These are phyloP conservation scores for Crithidia bombi DNA, from an alignment of 208 protist species.

Conservation along the genomic window DNA sequence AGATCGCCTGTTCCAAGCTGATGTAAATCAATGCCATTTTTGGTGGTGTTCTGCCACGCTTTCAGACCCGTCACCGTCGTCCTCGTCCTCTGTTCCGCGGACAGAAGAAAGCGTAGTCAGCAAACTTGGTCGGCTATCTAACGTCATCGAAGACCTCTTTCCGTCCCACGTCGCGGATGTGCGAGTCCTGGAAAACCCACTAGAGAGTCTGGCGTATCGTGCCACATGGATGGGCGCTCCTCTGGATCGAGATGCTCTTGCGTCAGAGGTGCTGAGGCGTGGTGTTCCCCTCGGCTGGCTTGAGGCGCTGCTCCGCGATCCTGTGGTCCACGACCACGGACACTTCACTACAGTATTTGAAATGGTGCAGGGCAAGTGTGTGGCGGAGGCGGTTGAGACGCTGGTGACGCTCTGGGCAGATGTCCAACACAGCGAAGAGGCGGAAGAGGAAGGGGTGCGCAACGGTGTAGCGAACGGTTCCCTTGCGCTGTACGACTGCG, in stretches of 20 bases:
- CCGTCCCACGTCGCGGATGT: conserved; percentile 48
- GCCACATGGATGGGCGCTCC: conserved; percentile 61
- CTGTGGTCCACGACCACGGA: conserved; percentile 30
- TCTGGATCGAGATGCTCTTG: conserved; percentile 72
- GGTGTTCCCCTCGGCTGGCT: conserved; percentile 44
- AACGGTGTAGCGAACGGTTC: conserved; percentile 5
- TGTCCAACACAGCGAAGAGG: conserved; percentile 13
- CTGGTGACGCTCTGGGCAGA: conserved; percentile 35
- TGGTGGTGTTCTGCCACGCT: conserved; percentile 36
- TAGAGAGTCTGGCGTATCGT: conserved; percentile 79
- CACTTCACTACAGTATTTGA: conserved; percentile 54
- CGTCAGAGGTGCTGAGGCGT: conserved; percentile 43
- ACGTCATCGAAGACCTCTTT: neutral
- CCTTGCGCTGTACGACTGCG: conserved; percentile 27
- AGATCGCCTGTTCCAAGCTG: conserved; percentile 26
- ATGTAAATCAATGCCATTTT: neutral
- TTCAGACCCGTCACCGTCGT: neutral
- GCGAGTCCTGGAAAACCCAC: conserved; percentile 54
- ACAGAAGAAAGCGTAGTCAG: neutral
- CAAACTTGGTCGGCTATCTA: neutral
- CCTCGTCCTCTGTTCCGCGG: too few species aligned
- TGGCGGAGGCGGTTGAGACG: conserved; percentile 35
- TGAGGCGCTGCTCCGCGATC: conserved; percentile 49
- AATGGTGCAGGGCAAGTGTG: conserved; percentile 35
- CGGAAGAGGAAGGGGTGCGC: conserved; percentile 28